Percentiles rank a stretch among this genome's conserved stretches.
Conservation (phyloP, 441 rosid genomes). For the Metrosideros polymorpha region DNA sequence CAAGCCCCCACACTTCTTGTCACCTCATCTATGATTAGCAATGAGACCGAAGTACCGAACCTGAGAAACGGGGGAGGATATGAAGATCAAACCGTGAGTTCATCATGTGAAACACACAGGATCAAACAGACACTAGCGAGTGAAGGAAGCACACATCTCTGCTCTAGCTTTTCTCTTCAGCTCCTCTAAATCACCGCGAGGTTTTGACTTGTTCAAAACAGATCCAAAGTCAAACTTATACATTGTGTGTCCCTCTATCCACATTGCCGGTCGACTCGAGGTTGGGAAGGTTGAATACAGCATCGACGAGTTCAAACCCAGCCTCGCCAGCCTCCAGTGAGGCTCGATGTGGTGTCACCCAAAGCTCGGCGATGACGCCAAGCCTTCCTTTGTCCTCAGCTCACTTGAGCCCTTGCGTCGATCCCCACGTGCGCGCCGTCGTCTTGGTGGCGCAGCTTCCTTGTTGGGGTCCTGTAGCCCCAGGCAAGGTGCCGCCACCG, state of each 20-base stretch:
- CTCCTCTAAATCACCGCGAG: conserved; percentile 50
- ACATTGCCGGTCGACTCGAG: neutral
- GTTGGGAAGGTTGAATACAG: neutral
- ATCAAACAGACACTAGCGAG: neutral
- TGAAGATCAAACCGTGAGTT: neutral
- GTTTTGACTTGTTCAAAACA: conserved; percentile 22
- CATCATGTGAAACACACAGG: neutral
- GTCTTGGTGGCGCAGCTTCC: neutral
- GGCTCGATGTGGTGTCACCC: neutral
- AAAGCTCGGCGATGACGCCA: neutral
- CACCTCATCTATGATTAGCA: neutral
- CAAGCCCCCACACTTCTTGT: neutral
- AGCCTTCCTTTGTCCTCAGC: neutral
- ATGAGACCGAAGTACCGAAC: neutral
- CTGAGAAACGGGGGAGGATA: neutral
- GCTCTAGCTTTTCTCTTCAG: conserved; percentile 84
- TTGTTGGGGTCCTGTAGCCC: neutral
- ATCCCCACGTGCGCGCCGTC: neutral
- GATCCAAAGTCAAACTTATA: conserved; percentile 5
- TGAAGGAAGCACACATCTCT: conserved; percentile 41
- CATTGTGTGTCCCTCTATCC: neutral
- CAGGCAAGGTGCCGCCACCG: neutral
- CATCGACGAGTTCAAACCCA: neutral
- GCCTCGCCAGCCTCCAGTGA: neutral
- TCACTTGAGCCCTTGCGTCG: neutral